Conservation (phyloP, 2,329 filamentous ascomycete species). For the Leptosphaerulina australis region DNA sequence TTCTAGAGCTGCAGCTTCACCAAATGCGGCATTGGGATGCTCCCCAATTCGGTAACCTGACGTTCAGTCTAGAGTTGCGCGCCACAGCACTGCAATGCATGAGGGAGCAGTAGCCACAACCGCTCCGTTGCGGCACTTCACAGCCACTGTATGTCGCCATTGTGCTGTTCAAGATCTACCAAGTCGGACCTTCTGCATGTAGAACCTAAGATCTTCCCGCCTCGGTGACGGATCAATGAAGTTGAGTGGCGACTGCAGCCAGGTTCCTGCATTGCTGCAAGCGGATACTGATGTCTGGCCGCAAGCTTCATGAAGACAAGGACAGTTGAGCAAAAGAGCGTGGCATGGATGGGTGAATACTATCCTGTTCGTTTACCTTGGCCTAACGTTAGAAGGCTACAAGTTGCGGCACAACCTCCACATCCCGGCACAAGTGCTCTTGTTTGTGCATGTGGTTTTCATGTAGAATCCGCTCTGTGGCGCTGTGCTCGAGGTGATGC, state of each 20-base stretch:
- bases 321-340: neutral
- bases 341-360: neutral
- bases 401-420: neutral
- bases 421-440: neutral
- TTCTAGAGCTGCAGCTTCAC: conserved; percentile 8
- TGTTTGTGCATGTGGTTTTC: neutral
- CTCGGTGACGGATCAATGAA: too few species aligned
- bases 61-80: conserved; percentile 2
- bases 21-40: neutral
- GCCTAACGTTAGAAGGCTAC: neutral
- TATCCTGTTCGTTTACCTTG: neutral
- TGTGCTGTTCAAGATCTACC: too few species aligned
- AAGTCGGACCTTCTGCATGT: too few species aligned
- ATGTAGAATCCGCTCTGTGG: neutral
- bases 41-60: conserved; percentile 3
- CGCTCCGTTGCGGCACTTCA: too few species aligned
- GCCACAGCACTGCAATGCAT: conserved; percentile 5
- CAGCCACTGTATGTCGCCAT: too few species aligned
- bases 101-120: too few species aligned
- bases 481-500: neutral
- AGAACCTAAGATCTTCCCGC: too few species aligned
- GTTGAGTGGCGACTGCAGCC: too few species aligned
- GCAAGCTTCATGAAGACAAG: conserved; percentile 1
- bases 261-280: too few species aligned
- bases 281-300: neutral